These are phyloP conservation scores for Penicillium rolfsii DNA, from an alignment of 2,329 filamentous ascomycete species.

Conservation along the genomic window DNA sequence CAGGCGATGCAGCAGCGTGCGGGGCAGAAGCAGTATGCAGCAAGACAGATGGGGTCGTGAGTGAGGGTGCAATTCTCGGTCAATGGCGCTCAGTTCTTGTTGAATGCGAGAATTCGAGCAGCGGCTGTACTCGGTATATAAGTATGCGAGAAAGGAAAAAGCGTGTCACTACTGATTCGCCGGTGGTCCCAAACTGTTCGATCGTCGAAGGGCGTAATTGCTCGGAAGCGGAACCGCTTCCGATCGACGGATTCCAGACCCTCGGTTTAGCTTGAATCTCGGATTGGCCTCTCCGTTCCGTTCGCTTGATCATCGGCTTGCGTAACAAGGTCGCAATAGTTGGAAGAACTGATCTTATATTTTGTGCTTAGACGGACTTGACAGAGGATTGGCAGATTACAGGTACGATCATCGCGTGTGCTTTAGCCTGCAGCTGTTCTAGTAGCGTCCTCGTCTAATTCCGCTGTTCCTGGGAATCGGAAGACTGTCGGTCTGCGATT, in stretches of 20 bases:
- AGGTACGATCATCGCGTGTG: no score
- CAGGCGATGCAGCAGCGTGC: not conserved
- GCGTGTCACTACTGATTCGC: not conserved
- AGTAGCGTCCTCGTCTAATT: not conserved
- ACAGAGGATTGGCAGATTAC: no score
- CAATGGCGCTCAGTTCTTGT: not conserved
- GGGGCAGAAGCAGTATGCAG: not conserved
- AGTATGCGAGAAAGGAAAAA: not conserved
- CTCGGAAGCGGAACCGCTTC: slow-evolving; percentile 8
- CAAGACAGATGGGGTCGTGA: not conserved
- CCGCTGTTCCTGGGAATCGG: not conserved
- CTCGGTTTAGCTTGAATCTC: not conserved
- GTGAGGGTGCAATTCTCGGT: not conserved
- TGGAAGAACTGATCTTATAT: not conserved
- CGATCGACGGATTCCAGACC: not conserved
- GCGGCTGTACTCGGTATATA: not conserved
- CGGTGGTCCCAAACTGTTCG: not conserved
- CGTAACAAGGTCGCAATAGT: no score
- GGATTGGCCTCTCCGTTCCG: not conserved
- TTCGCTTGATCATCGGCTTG: not conserved
- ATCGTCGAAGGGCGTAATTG: not conserved
- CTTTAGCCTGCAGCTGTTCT: not conserved
- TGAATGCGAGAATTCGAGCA: not conserved
- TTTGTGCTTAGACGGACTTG: no score
- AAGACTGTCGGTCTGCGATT: not conserved